Percentiles rank a stretch among this genome's conserved stretches.
Conservation (phyloP, 2,329 filamentous ascomycete species). For the Talaromyces amestolkiae region DNA sequence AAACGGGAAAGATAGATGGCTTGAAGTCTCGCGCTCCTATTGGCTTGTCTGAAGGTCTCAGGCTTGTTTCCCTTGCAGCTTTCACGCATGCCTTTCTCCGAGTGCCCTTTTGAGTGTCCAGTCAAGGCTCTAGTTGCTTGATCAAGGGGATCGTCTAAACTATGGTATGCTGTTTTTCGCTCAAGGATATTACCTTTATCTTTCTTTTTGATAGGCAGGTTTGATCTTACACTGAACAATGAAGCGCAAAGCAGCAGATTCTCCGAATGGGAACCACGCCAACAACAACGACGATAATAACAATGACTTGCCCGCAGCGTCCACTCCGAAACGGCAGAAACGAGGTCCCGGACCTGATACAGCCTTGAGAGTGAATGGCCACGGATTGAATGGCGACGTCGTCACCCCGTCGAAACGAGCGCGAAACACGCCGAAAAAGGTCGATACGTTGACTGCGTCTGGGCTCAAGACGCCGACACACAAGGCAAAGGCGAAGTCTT, state of each 20-base stretch:
- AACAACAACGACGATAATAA: slow-evolving; percentile 34
- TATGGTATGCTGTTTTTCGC: slow-evolving; percentile 18
- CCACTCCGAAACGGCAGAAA: slow-evolving; percentile 41
- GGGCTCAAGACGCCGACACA: slow-evolving; percentile 40
- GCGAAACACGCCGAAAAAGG: slow-evolving; percentile 36
- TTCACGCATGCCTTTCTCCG: slow-evolving; percentile 3
- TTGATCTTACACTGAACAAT: slow-evolving; percentile 26
- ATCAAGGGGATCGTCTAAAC: slow-evolving; percentile 8
- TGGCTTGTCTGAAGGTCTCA: not conserved
- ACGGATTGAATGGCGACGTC: slow-evolving; percentile 31
- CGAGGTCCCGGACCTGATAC: slow-evolving; percentile 21
- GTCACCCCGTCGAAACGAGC: slow-evolving; percentile 28
- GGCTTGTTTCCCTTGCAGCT: slow-evolving; percentile 17
- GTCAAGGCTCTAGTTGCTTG: not conserved
- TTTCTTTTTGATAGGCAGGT: not conserved
- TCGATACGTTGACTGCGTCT: slow-evolving; percentile 32
- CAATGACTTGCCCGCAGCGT: slow-evolving; percentile 31
- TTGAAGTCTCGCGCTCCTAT: not conserved
- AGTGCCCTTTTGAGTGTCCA: not conserved
- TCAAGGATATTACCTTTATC: not conserved
- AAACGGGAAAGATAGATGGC: not conserved
- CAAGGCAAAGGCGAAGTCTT: slow-evolving; percentile 34
- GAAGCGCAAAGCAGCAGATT: slow-evolving; percentile 45
- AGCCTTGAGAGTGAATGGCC: slow-evolving; percentile 17
- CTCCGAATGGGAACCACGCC: slow-evolving; percentile 25